Conservation (phyloP, 1,284 basidiomycete species). For the Cerioporus squamosus region DNA sequence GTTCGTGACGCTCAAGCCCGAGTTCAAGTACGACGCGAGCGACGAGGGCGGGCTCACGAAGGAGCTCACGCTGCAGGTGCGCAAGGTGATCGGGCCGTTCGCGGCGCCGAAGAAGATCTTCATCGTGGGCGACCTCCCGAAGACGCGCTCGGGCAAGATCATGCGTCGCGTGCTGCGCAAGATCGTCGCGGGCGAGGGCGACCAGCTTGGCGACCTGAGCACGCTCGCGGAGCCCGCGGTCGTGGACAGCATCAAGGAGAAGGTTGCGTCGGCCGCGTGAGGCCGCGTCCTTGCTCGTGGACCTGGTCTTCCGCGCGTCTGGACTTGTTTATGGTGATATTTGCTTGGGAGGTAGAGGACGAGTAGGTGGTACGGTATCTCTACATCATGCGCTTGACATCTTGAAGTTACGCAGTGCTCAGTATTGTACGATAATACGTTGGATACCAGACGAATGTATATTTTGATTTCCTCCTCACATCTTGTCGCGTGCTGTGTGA, state of each 20-base stretch:
- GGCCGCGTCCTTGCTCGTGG: background rate
- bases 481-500: too few relatives aligned
- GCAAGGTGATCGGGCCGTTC: conserved; percentile 96
- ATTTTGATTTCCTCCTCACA: background rate
- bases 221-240: conserved; percentile 88
- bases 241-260: conserved; percentile 81
- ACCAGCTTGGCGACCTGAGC: conserved; percentile 92
- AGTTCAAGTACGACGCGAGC: conserved; percentile 76
- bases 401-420: background rate
- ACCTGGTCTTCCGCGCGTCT: too few relatives aligned
- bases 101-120: conserved; percentile 94
- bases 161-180: conserved; percentile 96
- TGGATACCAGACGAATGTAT: conserved; percentile 10
- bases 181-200: conserved; percentile 91
- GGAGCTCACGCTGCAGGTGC: conserved; percentile 93
- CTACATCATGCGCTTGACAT: background rate
- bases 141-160: conserved; percentile 98
- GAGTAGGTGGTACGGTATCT: background rate
- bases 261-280: conserved; percentile 50
- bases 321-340: background rate
- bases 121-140: conserved; percentile 88
- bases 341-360: background rate
- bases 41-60: conserved; percentile 80
- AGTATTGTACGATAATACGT: conserved; percentile 12
- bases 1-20: conserved; percentile 83